Base-by-base conservation (phyloP, 2,329 filamentous ascomycete genomes). In the Kalaharituber pfeilii region DNA sequence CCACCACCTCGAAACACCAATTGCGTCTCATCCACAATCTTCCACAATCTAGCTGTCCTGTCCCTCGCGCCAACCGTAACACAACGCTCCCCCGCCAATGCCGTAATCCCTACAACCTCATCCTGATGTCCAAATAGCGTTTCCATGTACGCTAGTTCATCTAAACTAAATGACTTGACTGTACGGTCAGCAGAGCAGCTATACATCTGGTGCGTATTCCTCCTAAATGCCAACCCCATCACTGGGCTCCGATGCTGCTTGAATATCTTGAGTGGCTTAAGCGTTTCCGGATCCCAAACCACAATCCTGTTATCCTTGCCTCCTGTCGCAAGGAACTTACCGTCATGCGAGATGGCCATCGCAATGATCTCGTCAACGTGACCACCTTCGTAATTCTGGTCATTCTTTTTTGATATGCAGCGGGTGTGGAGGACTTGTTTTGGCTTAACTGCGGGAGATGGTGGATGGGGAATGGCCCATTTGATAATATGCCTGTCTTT, bases 51-150 rank as follows among this genome's bases (percentile, higher is more conserved):
- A 36, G 89, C 91, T 1, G 88, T 95, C 55, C 89, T 81, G 67
- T 98, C 91, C 60, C 91, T 77, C 5, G 86, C 83, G 53, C 91
- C 91, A 18, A 94, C 91, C 58, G 82, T 91, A 56, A 96, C 76
- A 66, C 91, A 95, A 50, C 86, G 81, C 68, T 96, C 91, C 62
- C 87, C 80, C 1, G 82, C 81, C 58, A 94, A 75, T 22, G 86
- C 82, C 59, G 85, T 84, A 53, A 98, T 78, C 65, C 87, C 85
- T 33, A 89, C 75, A 4, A 96, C 84, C 60, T 85, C 77, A 66
- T 96, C 89, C 66, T 95, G 89, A 69, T 98, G 91, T 45, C 91
- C 91, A 66, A 95, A 96, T 0, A 98, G 74, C 0, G 89, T 96
- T 69, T 98, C 91, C 27, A 95, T 79, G 65, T 96, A 98, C 47